Evolutionary conservation across 352 stramenopile species (phyloP), one percentile per base, ranked within the genome.

Genomic region (Thraustochytrium striatum): DNA sequence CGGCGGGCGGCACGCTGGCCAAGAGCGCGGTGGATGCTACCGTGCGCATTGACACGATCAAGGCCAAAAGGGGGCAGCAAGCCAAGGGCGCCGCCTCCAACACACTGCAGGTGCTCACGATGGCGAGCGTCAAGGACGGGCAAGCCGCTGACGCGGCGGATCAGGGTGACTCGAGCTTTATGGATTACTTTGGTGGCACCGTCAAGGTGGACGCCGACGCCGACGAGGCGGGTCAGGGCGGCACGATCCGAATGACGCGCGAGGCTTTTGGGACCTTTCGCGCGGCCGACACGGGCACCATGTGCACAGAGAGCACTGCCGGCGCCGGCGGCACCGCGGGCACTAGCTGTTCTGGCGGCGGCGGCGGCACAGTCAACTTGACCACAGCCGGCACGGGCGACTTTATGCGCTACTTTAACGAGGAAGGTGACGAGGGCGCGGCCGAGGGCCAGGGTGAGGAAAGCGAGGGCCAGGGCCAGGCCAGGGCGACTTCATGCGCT

Each of bases 161-260:
- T 55, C 16, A 25, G 16, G 16, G 25, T 21, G 47, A 55, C 25
- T 55, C 47, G 16, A 25, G 47, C 21, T 75, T 75, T 70, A 75
- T 75, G 65, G 36, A 75, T 7, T 75, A 75, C 65, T 75, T 75
- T 39, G 58, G 44, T 28, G 28, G 59, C 30, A 70, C 59, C 25
- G 30, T 52, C 59, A 70, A 55, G 59, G 35, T 70, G 21, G 59
- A 11, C 38, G 59, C 13, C 41, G 19, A 33, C 9, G 13, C 59
- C 21, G 59, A n/a, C n/a, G n/a, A n/a, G n/a, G n/a, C 59, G n/a
- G 59, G 59, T n/a, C 53, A 38, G 35, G 33, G 35, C 41, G 59
- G 53, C 41, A 70, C 59, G 19, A 52, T 70, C 1, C 28, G 59
- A 7, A 16, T 70, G 7, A 70, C n/a, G 9, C 59, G 35, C 21